Evolutionary conservation across 148 eudicot species (phyloP).

Genomic region (Talinum fruticosum): DNA sequence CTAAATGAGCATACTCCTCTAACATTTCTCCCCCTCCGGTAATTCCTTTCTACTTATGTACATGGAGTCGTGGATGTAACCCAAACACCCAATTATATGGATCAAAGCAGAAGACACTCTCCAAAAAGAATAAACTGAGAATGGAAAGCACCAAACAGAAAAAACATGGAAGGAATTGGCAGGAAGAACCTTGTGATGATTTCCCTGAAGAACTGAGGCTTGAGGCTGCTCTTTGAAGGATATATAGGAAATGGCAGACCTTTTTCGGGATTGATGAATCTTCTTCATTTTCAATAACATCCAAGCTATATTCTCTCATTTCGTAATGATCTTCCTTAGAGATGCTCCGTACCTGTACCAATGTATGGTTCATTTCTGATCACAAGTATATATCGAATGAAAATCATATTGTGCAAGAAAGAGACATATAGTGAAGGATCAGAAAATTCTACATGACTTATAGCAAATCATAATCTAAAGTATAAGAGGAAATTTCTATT

Average conservation of each 20-base stretch:
- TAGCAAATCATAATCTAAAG: neutral
- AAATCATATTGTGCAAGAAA: neutral
- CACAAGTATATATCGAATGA: neutral
- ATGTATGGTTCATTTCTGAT: constrained; percentile 14
- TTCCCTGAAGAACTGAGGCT: constrained; percentile 62
- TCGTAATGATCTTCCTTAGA: constrained; percentile 69
- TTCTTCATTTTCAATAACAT: constrained; percentile 58
- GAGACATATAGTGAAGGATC: neutral
- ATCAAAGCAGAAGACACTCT: neutral
- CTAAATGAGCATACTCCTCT: neutral
- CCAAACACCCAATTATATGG: neutral
- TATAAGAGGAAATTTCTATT: neutral
- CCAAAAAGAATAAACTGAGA: constrained; percentile 6
- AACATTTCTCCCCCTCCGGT: neutral
- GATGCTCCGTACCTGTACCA: constrained; percentile 61
- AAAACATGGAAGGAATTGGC: constrained; percentile 6
- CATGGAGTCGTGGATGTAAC: neutral
- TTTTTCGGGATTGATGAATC: constrained; percentile 45
- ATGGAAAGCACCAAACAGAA: constrained; percentile 3
- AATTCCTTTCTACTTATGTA: neutral
- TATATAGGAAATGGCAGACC: constrained; percentile 81
- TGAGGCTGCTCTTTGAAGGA: constrained; percentile 82
- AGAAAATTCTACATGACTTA: neutral
- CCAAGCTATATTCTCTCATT: constrained; percentile 81
- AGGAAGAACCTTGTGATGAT: constrained; percentile 59